Percentiles rank a stretch among this genome's conserved stretches.
These are phyloP conservation scores for Arbutus unedo DNA, from an alignment of 148 eudicot genomes.

Conservation along the genomic window DNA sequence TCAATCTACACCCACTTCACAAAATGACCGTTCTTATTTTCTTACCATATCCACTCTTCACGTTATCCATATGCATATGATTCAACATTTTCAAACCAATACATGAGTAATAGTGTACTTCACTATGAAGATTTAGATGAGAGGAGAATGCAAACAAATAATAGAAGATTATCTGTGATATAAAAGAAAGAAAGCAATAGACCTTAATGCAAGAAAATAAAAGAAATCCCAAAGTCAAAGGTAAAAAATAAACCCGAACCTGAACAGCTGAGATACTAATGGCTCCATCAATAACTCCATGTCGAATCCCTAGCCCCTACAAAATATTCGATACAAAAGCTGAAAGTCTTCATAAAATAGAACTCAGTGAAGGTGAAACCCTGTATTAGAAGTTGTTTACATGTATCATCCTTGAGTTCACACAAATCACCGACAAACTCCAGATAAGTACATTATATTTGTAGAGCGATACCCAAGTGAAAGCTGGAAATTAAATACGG, in stretches of 20 bases:
- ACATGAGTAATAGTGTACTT: not conserved
- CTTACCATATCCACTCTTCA: not conserved
- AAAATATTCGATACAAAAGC: slow-evolving; percentile 14
- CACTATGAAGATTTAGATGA: not conserved
- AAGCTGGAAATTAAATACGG: not conserved
- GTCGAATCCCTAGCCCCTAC: slow-evolving; percentile 84
- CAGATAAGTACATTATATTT: not conserved
- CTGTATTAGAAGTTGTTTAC: not conserved
- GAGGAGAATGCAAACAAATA: not conserved
- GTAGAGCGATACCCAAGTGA: not conserved
- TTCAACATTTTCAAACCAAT: not conserved
- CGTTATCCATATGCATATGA: not conserved
- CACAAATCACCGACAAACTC: not conserved
- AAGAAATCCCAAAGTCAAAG: not conserved
- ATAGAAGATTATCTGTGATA: not conserved
- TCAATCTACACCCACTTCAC: not conserved
- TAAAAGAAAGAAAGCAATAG: not conserved
- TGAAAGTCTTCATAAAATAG: not conserved
- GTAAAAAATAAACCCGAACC: slow-evolving; percentile 39
- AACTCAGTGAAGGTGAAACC: not conserved
- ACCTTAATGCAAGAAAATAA: not conserved
- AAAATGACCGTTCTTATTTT: not conserved
- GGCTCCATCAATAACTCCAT: slow-evolving; percentile 90
- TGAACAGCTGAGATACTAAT: slow-evolving; percentile 97
- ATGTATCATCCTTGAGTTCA: not conserved